Percentiles rank a stretch among this genome's conserved stretches.
Evolutionary conservation across 2,329 filamentous ascomycete species (phyloP).

Genomic region (Sporothrix inflata): DNA sequence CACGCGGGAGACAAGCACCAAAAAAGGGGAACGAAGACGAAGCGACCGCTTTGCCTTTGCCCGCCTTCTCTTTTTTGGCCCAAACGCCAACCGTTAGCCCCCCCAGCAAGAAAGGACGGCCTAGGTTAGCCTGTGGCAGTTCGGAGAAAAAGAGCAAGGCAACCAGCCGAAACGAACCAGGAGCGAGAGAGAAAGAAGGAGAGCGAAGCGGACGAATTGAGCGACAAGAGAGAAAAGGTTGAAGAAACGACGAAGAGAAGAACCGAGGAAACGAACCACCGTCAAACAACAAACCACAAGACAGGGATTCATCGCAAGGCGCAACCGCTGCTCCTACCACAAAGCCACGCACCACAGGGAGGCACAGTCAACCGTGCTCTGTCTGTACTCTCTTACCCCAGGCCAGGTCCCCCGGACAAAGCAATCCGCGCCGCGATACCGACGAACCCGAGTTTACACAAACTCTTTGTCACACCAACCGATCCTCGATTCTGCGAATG

Average conservation of each 20-base stretch:
- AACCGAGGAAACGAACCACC: background rate
- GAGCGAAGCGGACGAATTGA: background rate
- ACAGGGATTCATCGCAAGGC: slow-evolving; percentile 9
- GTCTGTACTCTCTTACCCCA: background rate
- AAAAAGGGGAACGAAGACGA: background rate
- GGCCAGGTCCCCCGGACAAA: background rate
- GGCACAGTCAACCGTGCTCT: background rate
- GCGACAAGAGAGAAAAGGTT: background rate
- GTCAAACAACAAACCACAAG: background rate
- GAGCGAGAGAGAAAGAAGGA: slow-evolving; percentile 1
- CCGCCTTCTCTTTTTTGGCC: background rate
- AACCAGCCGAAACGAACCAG: slow-evolving; percentile 11
- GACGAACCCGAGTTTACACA: slow-evolving; percentile 10
- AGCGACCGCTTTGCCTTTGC: background rate
- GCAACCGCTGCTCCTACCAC: background rate
- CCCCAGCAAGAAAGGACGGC: slow-evolving; percentile 4
- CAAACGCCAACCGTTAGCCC: slow-evolving; percentile 9
- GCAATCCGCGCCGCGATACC: slow-evolving; percentile 12
- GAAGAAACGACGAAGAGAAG: background rate
- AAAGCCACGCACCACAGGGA: slow-evolving; percentile 13
- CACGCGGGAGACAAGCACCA: background rate
- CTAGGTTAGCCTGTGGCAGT: slow-evolving; percentile 19
- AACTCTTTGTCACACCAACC: slow-evolving; percentile 16
- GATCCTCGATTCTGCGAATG: slow-evolving; percentile 20
- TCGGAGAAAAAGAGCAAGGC: slow-evolving; percentile 19